Percentiles rank a stretch among this genome's conserved stretches.
These are phyloP conservation scores for Erysimum cheiri DNA, from an alignment of 441 rosid genomes.

Conservation along the genomic window DNA sequence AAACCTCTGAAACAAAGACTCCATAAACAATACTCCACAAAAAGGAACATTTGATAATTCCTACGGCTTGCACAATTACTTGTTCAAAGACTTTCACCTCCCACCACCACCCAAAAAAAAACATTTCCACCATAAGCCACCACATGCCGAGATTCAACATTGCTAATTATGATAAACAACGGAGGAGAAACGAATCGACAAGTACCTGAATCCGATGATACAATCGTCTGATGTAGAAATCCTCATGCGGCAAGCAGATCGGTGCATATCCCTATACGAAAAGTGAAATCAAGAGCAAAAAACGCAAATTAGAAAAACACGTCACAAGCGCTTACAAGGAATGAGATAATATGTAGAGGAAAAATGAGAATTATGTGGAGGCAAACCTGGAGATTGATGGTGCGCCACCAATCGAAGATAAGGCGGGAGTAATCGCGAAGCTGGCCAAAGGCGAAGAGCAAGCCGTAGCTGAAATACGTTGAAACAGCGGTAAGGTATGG, in stretches of 20 bases:
- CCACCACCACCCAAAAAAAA: background rate
- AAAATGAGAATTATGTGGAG: background rate
- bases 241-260: conserved; percentile 78
- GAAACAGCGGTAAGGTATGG: conserved; percentile 84
- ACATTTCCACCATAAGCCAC: background rate
- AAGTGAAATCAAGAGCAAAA: background rate
- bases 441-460: conserved; percentile 86
- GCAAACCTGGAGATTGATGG: conserved; percentile 68
- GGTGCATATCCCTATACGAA: conserved; percentile 74
- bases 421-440: conserved; percentile 84
- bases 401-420: conserved; percentile 63
- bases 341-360: background rate
- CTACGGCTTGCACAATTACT: background rate
- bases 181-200: background rate
- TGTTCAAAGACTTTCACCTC: background rate
- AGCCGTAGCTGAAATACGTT: conserved; percentile 86
- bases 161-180: background rate
- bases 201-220: conserved; percentile 82
- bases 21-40: background rate
- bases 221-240: conserved; percentile 76
- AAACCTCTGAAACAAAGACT: background rate
- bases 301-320: background rate
- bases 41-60: background rate
- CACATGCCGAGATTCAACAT: conserved; percentile 19
- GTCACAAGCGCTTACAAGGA: background rate